phyloP scores from a whole-genome alignment of 345 rosid species.

The Alliaria petiolata region DNA sequence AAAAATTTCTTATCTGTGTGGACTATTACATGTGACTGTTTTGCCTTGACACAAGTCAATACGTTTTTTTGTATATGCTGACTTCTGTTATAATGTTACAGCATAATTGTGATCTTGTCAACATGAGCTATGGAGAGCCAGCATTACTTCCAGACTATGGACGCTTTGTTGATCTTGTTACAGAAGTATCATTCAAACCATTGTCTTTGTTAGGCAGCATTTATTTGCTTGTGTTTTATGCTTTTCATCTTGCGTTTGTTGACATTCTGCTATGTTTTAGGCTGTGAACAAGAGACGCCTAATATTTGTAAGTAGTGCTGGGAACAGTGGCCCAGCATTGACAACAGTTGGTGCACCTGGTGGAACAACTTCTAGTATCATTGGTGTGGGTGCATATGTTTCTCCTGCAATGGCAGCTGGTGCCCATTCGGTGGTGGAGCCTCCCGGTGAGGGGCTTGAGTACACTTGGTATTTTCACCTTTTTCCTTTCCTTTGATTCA shows the following conservation, averaged over 20 bases:
- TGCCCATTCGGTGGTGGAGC: slow-evolving; percentile 88
- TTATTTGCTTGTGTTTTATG: slow-evolving; percentile 4
- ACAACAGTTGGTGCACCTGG: slow-evolving; percentile 99
- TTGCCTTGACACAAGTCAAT: slow-evolving; percentile 13
- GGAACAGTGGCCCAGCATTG: slow-evolving; percentile 96
- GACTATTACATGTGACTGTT: slow-evolving; percentile 13
- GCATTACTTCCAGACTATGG: slow-evolving; percentile 90
- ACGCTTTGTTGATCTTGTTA: slow-evolving; percentile 91
- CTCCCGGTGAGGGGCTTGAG: slow-evolving; percentile 89
- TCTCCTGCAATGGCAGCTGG: slow-evolving; percentile 99
- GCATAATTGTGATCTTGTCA: slow-evolving; percentile 98
- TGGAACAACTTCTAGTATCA: slow-evolving; percentile 92
- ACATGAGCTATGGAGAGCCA: slow-evolving; percentile 96
- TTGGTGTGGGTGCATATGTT: slow-evolving; percentile 96
- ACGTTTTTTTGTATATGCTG: slow-evolving; percentile 7
- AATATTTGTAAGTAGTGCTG: slow-evolving; percentile 95
- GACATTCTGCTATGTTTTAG: slow-evolving; percentile 42
- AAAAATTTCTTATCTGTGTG: not conserved
- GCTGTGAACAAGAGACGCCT: slow-evolving; percentile 84
- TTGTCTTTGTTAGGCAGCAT: slow-evolving; percentile 12
- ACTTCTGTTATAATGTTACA: slow-evolving; percentile 33
- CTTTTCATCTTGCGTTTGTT: slow-evolving; percentile 21
- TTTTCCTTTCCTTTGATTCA: slow-evolving; percentile 7
- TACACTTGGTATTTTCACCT: slow-evolving; percentile 72
- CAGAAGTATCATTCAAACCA: slow-evolving; percentile 58